Percentiles rank a stretch among this genome's conserved stretches.
phyloP scores from a whole-genome alignment of 139 green algal species.

The Mychonastes homosphaera region DNA sequence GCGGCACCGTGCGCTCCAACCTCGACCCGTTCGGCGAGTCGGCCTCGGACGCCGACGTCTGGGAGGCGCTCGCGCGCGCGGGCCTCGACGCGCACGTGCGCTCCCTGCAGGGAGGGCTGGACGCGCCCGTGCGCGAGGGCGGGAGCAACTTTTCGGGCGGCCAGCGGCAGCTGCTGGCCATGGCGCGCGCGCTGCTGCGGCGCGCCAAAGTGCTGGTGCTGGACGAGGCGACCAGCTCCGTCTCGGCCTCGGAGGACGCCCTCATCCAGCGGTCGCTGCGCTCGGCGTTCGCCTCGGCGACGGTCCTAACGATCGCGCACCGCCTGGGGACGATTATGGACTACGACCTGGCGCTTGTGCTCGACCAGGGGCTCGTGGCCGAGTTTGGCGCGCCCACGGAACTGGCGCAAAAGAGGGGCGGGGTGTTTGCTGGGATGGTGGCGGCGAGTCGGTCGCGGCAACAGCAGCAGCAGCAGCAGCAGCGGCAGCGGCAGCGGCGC shows the following conservation, averaged over 20 bases:
- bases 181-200: constrained; percentile 42
- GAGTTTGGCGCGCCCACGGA: constrained; percentile 49
- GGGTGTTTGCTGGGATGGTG: constrained; percentile 19
- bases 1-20: constrained; percentile 78
- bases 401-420: constrained; percentile 26
- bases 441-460: too few species aligned
- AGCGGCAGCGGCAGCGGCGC: too few species aligned
- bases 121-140: constrained; percentile 60
- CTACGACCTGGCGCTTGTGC: constrained; percentile 51
- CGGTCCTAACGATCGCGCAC: constrained; percentile 50
- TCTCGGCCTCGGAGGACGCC: constrained; percentile 41
- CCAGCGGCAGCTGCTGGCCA: constrained; percentile 84
- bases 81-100: constrained; percentile 33
- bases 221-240: constrained; percentile 41
- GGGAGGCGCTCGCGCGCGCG: constrained; percentile 39
- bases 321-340: constrained; percentile 70
- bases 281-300: constrained; percentile 35
- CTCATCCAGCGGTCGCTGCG: constrained; percentile 48
- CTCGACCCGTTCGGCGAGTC: constrained; percentile 77
- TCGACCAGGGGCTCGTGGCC: constrained; percentile 41
- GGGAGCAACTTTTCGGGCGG: constrained; percentile 72
- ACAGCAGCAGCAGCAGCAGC: too few species aligned
- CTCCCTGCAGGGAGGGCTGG: constrained; percentile 43
- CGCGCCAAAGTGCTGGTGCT: constrained; percentile 25
- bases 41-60: constrained; percentile 50